Evolutionary conservation across 106 monocot species (phyloP), one percentile per base, ranked within the genome.

Genomic region (Platanthera zijinensis): DNA sequence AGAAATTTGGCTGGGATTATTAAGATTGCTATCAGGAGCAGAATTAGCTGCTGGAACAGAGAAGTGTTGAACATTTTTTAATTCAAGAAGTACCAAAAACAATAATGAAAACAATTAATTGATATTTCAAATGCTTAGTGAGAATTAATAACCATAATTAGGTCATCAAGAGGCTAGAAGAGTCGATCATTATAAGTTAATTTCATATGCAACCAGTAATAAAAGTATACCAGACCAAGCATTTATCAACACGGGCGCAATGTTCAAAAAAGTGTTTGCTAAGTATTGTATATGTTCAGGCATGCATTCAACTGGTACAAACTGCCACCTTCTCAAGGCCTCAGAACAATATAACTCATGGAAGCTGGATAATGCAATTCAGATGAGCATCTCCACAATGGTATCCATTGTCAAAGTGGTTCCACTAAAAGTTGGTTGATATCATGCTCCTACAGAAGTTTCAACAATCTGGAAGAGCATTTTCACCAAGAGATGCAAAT

Each of bases 31-130:
- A 67, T 25, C 78, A 81, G 85, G 78, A 76, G 75, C 19, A 80
- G 77, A 72, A 87, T 48, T 79, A 80, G 74, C 21, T 30, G 68
- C 84, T 76, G 78, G 22, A 72, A 69, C 54, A 30, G 57, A 51
- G 56, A 71, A 21, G 6, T 22, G 50, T 10, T 64, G 7, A 2
- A 12, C 21, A 59, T 13, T 71, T 72, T 72, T 50, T 0, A 7
- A 71, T 22, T 51, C n/a, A 66, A 66, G 8, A 72, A 70, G 5
- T 71, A n/a, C 17, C 45, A 78, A 45, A 28, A 25, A 66, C 15
- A 32, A 66, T 22, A 28, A 28, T 32, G 8, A 66, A 66, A 66
- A 66, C 32, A 66, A 30, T 10, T 66, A 10, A 8, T 32, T 5
- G 12, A 9, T 30, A 3, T 61, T 8, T 61, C 8, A 61, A 61